A percentile compares a stretch with the other conserved stretches of the same genome.
Conservation (phyloP, 1,284 basidiomycete genomes). For the Puccinia triticina region DNA sequence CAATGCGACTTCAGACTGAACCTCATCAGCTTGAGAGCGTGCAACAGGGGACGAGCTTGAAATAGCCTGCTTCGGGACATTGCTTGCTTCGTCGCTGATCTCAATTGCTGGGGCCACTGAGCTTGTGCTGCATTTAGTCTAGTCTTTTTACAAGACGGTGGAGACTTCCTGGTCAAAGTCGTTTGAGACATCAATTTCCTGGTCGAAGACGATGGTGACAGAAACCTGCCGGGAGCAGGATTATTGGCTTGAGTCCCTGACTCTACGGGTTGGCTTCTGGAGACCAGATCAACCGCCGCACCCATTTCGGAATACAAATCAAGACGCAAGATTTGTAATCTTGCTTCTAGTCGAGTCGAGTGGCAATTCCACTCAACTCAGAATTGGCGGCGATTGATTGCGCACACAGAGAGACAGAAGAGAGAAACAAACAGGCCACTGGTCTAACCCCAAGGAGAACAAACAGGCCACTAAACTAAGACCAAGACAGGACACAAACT, state of each 20-base stretch:
- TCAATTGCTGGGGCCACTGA: neutral
- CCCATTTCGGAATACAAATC: too few relatives aligned
- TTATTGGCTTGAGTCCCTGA: neutral
- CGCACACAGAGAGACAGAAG: too few relatives aligned
- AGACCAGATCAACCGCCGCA: neutral
- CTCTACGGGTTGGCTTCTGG: neutral
- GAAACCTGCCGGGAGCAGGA: too few relatives aligned
- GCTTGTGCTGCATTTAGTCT: neutral
- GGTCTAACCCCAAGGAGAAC: too few relatives aligned
- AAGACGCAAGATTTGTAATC: too few relatives aligned
- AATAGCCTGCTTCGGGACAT: neutral
- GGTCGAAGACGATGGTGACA: neutral
- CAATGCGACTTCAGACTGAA: neutral
- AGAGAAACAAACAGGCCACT: too few relatives aligned
- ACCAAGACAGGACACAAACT: too few relatives aligned
- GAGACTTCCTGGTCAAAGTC: neutral
- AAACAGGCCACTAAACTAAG: too few relatives aligned
- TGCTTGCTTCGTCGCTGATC: neutral
- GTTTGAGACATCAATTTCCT: slow-evolving; percentile 1
- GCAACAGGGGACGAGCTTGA: neutral
- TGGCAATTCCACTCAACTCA: too few relatives aligned
- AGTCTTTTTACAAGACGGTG: slow-evolving; percentile 21
- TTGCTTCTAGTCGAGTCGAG: too few relatives aligned
- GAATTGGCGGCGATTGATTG: too few relatives aligned
- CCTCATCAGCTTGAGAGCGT: neutral